Evolutionary conservation across 441 rosid genomes (phyloP).

Genomic region (Sinapis alba): DNA sequence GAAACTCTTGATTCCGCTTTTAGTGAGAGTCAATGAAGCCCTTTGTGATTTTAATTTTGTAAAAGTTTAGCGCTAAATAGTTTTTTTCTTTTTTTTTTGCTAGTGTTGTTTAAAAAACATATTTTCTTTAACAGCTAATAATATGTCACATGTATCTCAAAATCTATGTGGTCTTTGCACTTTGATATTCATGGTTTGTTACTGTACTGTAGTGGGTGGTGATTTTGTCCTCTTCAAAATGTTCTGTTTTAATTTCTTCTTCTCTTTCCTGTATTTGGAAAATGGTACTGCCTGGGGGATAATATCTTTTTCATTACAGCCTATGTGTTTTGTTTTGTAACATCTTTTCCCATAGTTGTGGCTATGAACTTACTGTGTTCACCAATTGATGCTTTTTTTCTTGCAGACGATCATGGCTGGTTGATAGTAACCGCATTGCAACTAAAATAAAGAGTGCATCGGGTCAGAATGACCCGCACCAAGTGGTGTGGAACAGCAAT

Average conservation of each 20-base stretch:
- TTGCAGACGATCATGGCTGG: conserved; percentile 75
- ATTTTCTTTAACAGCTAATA: neutral
- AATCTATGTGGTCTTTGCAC: neutral
- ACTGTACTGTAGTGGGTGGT: neutral
- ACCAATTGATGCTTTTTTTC: conserved; percentile 5
- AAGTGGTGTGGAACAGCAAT: conserved; percentile 73
- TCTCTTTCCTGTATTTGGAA: neutral
- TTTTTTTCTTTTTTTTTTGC: neutral
- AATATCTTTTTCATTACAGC: neutral
- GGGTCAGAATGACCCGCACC: conserved; percentile 44
- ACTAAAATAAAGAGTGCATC: conserved; percentile 88
- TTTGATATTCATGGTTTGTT: neutral
- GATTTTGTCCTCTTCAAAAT: neutral
- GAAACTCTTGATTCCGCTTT: neutral
- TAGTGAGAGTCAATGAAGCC: neutral
- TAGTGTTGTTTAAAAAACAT: neutral
- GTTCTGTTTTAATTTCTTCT: neutral
- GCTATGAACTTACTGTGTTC: neutral
- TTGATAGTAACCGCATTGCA: conserved; percentile 79
- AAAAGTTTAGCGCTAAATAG: neutral
- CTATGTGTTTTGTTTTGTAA: neutral
- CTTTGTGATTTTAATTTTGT: neutral
- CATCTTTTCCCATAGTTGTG: neutral
- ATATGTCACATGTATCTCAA: neutral
- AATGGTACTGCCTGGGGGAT: neutral